phyloP scores from a whole-genome alignment of 2,329 filamentous ascomycete genomes.

The Alternaria dauci region DNA sequence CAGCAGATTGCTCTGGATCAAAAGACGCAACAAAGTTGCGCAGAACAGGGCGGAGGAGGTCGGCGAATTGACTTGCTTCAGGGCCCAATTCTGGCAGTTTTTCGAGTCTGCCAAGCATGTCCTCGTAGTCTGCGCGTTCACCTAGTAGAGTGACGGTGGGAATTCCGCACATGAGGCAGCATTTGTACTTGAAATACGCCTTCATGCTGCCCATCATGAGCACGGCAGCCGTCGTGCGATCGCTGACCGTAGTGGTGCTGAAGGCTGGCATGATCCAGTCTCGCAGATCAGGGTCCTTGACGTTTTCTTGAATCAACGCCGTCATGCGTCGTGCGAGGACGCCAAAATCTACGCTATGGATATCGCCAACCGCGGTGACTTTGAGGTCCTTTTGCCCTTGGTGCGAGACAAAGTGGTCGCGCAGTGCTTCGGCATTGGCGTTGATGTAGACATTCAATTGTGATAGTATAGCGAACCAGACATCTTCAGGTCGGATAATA shows the following conservation, averaged over 20 bases:
- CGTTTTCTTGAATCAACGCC: slow-evolving; percentile 16
- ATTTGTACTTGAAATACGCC: slow-evolving; percentile 12
- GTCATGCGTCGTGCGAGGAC: slow-evolving; percentile 15
- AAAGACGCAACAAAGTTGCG: slow-evolving; percentile 24
- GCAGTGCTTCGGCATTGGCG: slow-evolving; percentile 32
- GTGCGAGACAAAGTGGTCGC: slow-evolving; percentile 45
- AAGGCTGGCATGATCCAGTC: slow-evolving; percentile 32
- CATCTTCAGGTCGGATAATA: slow-evolving; percentile 35
- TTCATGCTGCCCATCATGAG: slow-evolving; percentile 31
- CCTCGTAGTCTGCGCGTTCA: slow-evolving; percentile 25
- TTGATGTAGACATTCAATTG: slow-evolving; percentile 40
- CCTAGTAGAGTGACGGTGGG: slow-evolving; percentile 32
- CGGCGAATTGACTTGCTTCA: slow-evolving; percentile 16
- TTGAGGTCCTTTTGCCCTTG: slow-evolving; percentile 30
- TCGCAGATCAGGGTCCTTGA: slow-evolving; percentile 17
- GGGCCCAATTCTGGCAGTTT: slow-evolving; percentile 18
- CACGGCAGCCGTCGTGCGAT: slow-evolving; percentile 20
- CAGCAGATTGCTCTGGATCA: slow-evolving; percentile 6
- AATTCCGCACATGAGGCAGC: slow-evolving; percentile 19
- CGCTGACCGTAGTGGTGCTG: slow-evolving; percentile 26
- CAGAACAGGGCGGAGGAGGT: slow-evolving; percentile 21
- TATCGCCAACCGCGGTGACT: slow-evolving; percentile 13
- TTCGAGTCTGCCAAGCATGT: slow-evolving; percentile 24
- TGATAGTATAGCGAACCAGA: slow-evolving; percentile 37
- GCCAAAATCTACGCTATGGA: slow-evolving; percentile 12